Conservation (phyloP, 2,329 filamentous ascomycete species). For the Alternaria infectoria region DNA sequence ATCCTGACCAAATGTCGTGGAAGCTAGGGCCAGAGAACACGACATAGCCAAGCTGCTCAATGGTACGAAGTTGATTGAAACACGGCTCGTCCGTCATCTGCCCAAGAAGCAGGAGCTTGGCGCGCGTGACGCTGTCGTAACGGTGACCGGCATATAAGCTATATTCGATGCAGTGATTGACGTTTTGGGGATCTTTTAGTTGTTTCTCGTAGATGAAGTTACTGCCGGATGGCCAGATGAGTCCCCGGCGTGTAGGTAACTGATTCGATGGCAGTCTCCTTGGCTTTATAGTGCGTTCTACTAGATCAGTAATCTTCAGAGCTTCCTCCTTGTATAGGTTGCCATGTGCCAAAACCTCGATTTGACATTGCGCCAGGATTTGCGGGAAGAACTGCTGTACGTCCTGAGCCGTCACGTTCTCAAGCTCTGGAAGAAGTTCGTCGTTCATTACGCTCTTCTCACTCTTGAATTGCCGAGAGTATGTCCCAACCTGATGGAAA, state of each 20-base stretch:
- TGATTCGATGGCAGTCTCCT: slow-evolving; percentile 75
- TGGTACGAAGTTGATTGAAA: slow-evolving; percentile 93
- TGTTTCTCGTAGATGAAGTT: slow-evolving; percentile 84
- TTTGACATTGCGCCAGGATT: slow-evolving; percentile 80
- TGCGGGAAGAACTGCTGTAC: slow-evolving; percentile 80
- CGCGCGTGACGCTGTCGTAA: slow-evolving; percentile 70
- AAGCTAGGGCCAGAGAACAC: slow-evolving; percentile 82
- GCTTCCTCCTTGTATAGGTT: slow-evolving; percentile 96
- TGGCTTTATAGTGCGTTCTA: slow-evolving; percentile 79
- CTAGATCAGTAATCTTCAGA: slow-evolving; percentile 79
- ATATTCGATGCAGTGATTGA: slow-evolving; percentile 65
- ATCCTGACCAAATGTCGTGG: slow-evolving; percentile 76
- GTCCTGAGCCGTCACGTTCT: slow-evolving; percentile 74
- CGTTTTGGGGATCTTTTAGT: slow-evolving; percentile 84
- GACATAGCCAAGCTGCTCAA: slow-evolving; percentile 96
- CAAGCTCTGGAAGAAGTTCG: slow-evolving; percentile 78
- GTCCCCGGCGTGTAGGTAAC: slow-evolving; percentile 77
- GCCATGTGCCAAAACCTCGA: slow-evolving; percentile 87
- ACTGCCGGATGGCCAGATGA: slow-evolving; percentile 78
- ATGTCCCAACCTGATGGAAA: slow-evolving; percentile 86
- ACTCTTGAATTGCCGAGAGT: slow-evolving; percentile 77
- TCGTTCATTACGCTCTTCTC: slow-evolving; percentile 81
- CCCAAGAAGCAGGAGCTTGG: slow-evolving; percentile 79
- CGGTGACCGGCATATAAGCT: slow-evolving; percentile 52
- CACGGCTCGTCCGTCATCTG: slow-evolving; percentile 93